These are phyloP conservation scores for Rhexocercosporidium sp. DNA, from an alignment of 2,329 filamentous ascomycete genomes.

Conservation along the genomic window DNA sequence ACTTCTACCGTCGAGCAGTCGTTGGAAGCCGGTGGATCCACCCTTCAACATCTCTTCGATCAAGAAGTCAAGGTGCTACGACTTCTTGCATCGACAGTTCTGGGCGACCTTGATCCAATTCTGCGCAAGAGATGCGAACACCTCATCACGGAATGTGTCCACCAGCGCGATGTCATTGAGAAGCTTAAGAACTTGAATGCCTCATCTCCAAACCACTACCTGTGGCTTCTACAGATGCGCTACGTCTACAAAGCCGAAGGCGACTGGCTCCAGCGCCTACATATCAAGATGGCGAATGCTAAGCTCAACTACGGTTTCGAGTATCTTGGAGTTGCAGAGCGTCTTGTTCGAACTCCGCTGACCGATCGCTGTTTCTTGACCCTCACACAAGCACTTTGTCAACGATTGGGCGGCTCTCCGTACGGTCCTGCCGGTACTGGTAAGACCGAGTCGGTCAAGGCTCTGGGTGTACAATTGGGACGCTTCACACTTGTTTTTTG, in stretches of 20 bases:
- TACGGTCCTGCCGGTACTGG: conserved; percentile 98
- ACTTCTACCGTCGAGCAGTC: conserved; percentile 84
- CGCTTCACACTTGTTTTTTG: conserved; percentile 99
- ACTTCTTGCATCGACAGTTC: conserved; percentile 84
- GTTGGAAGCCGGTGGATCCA: conserved; percentile 72
- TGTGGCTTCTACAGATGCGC: conserved; percentile 97
- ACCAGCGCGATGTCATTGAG: conserved; percentile 92
- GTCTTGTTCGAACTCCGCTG: conserved; percentile 93
- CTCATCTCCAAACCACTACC: conserved; percentile 76
- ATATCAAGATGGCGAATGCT: conserved; percentile 96
- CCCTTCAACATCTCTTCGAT: conserved; percentile 74
- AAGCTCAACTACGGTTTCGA: conserved; percentile 96
- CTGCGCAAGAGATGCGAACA: conserved; percentile 97
- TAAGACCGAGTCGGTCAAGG: conserved; percentile 99
- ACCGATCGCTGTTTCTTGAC: conserved; percentile 99
- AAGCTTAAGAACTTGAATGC: conserved; percentile 81
- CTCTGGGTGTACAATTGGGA: conserved; percentile 92
- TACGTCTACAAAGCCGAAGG: conserved; percentile 86
- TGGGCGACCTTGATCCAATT: conserved; percentile 86
- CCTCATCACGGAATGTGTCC: conserved; percentile 97
- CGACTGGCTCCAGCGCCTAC: conserved; percentile 81
- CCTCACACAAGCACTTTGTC: conserved; percentile 92
- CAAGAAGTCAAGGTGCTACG: conserved; percentile 85
- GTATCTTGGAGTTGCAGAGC: conserved; percentile 94
- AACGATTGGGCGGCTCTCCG: conserved; percentile 93